Conservation (phyloP, 768 basidiomycete genomes). For the Rhodotorula babjevae region DNA sequence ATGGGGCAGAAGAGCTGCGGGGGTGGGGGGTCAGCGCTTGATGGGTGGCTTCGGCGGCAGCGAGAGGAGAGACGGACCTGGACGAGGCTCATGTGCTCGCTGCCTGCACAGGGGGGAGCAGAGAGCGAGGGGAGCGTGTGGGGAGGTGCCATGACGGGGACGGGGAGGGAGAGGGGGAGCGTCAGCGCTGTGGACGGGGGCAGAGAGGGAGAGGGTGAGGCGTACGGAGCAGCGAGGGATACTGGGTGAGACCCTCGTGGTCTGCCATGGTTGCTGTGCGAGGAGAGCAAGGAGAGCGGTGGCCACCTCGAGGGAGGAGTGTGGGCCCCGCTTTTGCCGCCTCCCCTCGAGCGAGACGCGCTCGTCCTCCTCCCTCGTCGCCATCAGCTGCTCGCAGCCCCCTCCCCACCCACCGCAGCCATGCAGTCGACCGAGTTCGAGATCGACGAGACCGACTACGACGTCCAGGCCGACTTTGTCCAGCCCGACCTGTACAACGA, state of each 20-base stretch:
- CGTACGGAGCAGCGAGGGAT: slow-evolving; percentile 36
- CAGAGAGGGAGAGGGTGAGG: background rate
- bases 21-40: background rate
- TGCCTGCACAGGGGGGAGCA: slow-evolving; percentile 12
- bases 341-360: too few species aligned
- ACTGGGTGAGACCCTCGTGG: slow-evolving; percentile 12
- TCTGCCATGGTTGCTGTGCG: background rate
- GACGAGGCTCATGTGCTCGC: slow-evolving; percentile 38
- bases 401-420: background rate
- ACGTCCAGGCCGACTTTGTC: background rate
- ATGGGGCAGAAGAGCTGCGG: slow-evolving; percentile 87
- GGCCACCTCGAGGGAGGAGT: too few species aligned
- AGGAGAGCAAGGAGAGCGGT: background rate
- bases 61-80: slow-evolving; percentile 8
- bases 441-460: background rate
- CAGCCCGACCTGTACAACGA: slow-evolving; percentile 53
- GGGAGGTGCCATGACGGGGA: background rate
- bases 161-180: background rate
- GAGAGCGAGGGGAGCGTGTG: background rate
- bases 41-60: background rate
- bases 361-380: too few species aligned
- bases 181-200: background rate
- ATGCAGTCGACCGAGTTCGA: background rate
- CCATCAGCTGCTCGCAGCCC: too few species aligned
- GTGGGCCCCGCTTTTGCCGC: too few species aligned